phyloP scores from a whole-genome alignment of 2,329 filamentous ascomycete species.

The Exophiala xenobiotica region DNA sequence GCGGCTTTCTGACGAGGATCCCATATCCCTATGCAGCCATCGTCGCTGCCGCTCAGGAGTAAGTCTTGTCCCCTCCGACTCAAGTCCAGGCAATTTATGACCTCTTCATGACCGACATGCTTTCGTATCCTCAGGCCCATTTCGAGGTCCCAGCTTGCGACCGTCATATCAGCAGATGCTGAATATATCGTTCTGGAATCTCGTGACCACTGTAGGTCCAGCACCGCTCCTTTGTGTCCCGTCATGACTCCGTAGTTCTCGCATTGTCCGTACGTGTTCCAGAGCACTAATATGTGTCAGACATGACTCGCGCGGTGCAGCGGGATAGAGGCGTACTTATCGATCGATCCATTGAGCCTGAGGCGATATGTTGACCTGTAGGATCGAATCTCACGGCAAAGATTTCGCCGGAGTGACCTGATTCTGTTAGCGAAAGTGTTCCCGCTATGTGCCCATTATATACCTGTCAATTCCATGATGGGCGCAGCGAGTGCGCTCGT shows the following conservation, averaged over 20 bases:
- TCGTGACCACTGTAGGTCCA: conserved; percentile 95
- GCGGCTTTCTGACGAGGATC: conserved; percentile 89
- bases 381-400: conserved; percentile 90
- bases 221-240: conserved; percentile 85
- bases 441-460: conserved; percentile 39
- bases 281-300: conserved; percentile 64
- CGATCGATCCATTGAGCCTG: conserved; percentile 89
- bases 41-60: conserved; percentile 86
- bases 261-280: conserved; percentile 88
- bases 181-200: conserved; percentile 90
- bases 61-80: conserved; percentile 88
- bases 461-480: conserved; percentile 87
- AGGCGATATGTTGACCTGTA: conserved; percentile 83
- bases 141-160: conserved; percentile 93
- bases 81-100: conserved; percentile 90
- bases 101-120: conserved; percentile 89
- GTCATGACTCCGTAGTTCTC: conserved; percentile 89
- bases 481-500: conserved; percentile 84
- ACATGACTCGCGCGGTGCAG: not conserved
- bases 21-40: conserved; percentile 93
- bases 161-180: conserved; percentile 86
- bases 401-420: conserved; percentile 73
- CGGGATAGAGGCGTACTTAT: conserved; percentile 62
- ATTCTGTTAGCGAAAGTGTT: conserved; percentile 2
- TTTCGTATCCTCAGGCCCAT: conserved; percentile 88